Conservation (phyloP, 2,329 filamentous ascomycete genomes). For the Diatrype stigma region DNA sequence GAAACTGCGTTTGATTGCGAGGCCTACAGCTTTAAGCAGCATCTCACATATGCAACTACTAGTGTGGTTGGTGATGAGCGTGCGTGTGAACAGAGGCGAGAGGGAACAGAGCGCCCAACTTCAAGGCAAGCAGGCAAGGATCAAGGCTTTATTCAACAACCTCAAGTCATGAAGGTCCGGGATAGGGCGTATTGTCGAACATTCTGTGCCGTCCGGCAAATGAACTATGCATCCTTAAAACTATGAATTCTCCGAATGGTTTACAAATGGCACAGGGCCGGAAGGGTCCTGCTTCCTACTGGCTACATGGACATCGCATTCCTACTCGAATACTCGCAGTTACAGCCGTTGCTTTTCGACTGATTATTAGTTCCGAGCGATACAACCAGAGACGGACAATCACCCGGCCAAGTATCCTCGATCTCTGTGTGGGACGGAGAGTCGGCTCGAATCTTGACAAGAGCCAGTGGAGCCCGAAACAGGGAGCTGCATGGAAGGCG, state of each 20-base stretch:
- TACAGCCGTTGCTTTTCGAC: not conserved
- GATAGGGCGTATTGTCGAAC: conserved; percentile 1
- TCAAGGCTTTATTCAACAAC: no score
- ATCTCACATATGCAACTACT: no score
- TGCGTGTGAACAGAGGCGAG: no score
- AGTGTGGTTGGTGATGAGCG: no score
- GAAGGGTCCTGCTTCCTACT: conserved; percentile 8
- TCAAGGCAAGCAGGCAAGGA: no score
- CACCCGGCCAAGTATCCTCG: not conserved
- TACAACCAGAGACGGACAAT: no score
- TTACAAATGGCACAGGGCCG: conserved; percentile 4
- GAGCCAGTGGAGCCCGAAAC: not conserved
- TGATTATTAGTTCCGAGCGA: no score
- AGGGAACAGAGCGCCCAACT: no score
- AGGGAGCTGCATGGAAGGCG: not conserved
- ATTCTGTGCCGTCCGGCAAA: conserved; percentile 6
- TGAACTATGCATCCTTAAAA: conserved; percentile 10
- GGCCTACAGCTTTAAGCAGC: no score
- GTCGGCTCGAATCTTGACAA: not conserved
- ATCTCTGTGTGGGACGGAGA: not conserved
- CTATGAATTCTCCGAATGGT: conserved; percentile 11
- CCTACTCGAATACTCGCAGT: not conserved
- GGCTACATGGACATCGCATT: conserved; percentile 6
- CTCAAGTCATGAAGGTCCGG: not conserved
- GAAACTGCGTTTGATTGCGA: no score